Evolutionary conservation across 176 grass and related monocot genomes (phyloP).

Genomic region (Oryza officinalis): DNA sequence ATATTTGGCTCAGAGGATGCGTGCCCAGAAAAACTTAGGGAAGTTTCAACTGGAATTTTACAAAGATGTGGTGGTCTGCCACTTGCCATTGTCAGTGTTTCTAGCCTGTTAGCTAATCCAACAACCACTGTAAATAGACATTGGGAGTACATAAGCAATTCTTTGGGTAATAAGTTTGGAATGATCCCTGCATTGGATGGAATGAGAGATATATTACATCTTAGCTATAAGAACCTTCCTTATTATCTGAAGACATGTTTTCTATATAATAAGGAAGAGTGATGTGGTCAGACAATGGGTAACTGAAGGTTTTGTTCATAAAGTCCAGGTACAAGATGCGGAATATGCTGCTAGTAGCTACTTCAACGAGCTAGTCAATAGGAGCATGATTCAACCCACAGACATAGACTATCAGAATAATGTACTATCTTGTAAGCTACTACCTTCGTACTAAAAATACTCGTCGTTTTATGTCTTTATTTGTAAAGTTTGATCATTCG

Average conservation of each 20-base stretch:
- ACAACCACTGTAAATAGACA: not conserved
- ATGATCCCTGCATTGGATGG: conserved; percentile 6
- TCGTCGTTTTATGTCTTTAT: too few relatives aligned
- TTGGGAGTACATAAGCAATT: conserved; percentile 17
- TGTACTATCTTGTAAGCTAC: conserved; percentile 1
- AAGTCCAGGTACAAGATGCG: too few relatives aligned
- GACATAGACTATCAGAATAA: too few relatives aligned
- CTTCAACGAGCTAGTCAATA: too few relatives aligned
- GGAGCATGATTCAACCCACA: too few relatives aligned
- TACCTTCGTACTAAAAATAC: too few relatives aligned
- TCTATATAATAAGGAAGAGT: not conserved
- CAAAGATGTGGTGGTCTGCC: conserved; percentile 25
- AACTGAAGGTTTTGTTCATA: conserved; percentile 36
- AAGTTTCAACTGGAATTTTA: not conserved
- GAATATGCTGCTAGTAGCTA: too few relatives aligned
- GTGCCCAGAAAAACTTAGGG: not conserved
- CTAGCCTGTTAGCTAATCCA: conserved; percentile 2
- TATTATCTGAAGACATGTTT: too few relatives aligned
- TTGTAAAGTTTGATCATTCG: too few relatives aligned
- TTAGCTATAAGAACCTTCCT: too few relatives aligned
- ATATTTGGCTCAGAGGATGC: conserved; percentile 1
- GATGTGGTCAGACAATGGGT: conserved; percentile 54
- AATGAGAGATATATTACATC: not conserved
- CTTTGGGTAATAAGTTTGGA: not conserved
- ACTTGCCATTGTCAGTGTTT: conserved; percentile 19